phyloP scores from a whole-genome alignment of 352 stramenopile species.

The Phytophthora uliginosa region DNA sequence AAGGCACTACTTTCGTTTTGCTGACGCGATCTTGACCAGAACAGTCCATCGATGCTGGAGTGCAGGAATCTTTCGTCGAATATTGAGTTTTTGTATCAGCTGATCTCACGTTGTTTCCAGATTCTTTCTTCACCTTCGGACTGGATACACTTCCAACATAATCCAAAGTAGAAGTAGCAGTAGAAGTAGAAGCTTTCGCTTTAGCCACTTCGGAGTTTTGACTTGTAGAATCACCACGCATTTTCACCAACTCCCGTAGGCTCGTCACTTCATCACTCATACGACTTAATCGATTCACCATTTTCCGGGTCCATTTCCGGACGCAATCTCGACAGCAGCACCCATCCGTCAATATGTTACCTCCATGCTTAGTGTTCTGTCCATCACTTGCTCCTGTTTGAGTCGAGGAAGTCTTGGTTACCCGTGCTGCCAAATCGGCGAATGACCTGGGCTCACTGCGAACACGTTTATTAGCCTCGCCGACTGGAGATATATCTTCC shows the following conservation, averaged over 20 bases:
- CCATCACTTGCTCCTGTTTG: not conserved
- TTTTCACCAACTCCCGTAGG: slow-evolving; percentile 1
- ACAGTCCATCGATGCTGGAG: too few species aligned
- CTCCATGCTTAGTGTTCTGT: slow-evolving; percentile 8
- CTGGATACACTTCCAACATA: slow-evolving; percentile 1
- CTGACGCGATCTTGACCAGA: not conserved
- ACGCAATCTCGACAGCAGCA: slow-evolving; percentile 25
- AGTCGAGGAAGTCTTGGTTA: not conserved
- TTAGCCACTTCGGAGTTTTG: not conserved
- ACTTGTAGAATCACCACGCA: not conserved
- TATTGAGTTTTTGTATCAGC: not conserved
- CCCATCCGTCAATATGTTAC: slow-evolving; percentile 19
- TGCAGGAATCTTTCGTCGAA: not conserved
- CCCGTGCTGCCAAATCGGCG: not conserved
- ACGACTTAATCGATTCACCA: slow-evolving; percentile 13
- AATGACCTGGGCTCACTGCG: slow-evolving; percentile 5
- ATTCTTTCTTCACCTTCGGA: slow-evolving; percentile 9
- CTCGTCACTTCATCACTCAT: slow-evolving; percentile 18
- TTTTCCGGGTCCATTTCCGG: slow-evolving; percentile 17
- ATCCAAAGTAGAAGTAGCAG: too few species aligned
- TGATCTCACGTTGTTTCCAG: not conserved
- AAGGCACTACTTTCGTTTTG: not conserved
- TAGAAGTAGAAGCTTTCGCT: not conserved
- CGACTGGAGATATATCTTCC: slow-evolving; percentile 10
- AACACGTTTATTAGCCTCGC: slow-evolving; percentile 10